Conservation (phyloP, 805 yeast genomes). For the Sugiyamaella floridensis region DNA sequence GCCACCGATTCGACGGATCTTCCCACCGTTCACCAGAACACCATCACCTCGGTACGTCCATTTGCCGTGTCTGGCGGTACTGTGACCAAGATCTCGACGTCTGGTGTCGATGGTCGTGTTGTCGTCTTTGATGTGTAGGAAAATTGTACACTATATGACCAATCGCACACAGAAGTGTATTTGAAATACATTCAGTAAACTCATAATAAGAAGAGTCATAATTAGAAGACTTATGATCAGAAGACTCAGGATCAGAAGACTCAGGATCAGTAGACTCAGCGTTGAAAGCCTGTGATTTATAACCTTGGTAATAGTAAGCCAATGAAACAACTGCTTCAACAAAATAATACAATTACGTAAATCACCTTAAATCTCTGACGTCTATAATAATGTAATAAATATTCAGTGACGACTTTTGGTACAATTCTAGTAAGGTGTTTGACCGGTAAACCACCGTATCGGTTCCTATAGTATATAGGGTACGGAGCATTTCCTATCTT, state of each 20-base stretch:
- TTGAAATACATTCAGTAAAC: neutral
- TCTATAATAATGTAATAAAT: neutral
- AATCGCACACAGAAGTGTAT: neutral
- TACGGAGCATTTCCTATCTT: neutral
- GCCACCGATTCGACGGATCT: constrained; percentile 40
- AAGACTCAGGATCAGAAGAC: too few relatives aligned
- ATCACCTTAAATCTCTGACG: neutral
- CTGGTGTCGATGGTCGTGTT: constrained; percentile 88
- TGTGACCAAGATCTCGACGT: constrained; percentile 57
- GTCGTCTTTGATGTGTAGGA: constrained; percentile 59
- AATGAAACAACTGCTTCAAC: neutral
- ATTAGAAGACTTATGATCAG: too few relatives aligned
- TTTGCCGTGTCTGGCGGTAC: constrained; percentile 40
- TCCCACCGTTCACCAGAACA: constrained; percentile 83
- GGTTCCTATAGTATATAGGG: neutral
- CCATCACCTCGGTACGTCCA: constrained; percentile 60
- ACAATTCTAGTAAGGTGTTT: too few relatives aligned
- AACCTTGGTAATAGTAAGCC: too few relatives aligned
- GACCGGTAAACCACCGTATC: too few relatives aligned
- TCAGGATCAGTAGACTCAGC: too few relatives aligned
- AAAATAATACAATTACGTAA: neutral
- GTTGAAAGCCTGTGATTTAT: too few relatives aligned
- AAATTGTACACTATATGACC: too few relatives aligned
- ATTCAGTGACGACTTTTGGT: neutral
- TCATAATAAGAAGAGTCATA: too few relatives aligned